A percentile compares a stretch with the other conserved stretches of the same genome.
Evolutionary conservation across 345 rosid genomes (phyloP).

Genomic region (Fremontodendron californicum): DNA sequence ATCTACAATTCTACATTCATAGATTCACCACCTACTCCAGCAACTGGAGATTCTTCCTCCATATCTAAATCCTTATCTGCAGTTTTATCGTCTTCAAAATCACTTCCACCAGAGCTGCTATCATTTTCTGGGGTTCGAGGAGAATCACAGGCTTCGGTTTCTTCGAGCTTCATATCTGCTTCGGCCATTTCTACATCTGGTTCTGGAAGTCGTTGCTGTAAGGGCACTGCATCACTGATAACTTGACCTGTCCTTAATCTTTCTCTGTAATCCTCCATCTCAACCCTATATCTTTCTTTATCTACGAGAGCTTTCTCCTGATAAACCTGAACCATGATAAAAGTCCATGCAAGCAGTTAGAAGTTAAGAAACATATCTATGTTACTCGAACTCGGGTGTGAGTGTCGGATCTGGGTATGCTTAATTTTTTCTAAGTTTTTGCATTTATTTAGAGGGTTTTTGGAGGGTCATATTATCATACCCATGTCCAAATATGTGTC

Average conservation of each 20-base stretch:
- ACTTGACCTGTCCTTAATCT: conserved; percentile 51
- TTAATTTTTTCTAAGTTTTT: no score
- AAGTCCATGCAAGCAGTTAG: neutral
- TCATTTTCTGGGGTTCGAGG: conserved; percentile 41
- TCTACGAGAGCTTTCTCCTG: conserved; percentile 84
- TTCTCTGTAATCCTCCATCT: conserved; percentile 84
- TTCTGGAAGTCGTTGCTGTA: conserved; percentile 59
- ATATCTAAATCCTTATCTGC: conserved; percentile 30
- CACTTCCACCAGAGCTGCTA: conserved; percentile 47
- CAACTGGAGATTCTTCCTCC: conserved; percentile 29
- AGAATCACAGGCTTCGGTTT: conserved; percentile 47
- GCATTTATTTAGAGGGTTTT: no score
- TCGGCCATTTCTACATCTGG: conserved; percentile 43
- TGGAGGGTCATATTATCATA: no score
- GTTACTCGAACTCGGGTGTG: no score
- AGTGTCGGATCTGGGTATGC: no score
- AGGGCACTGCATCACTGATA: conserved; percentile 58
- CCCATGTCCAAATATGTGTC: no score
- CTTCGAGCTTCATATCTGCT: conserved; percentile 44
- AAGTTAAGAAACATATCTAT: neutral
- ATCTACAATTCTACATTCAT: conserved; percentile 7
- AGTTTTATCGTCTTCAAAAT: conserved; percentile 38
- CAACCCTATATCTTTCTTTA: conserved; percentile 74
- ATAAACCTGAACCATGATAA: conserved; percentile 41
- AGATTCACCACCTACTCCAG: conserved; percentile 20